These are phyloP conservation scores for Selenicereus undatus DNA, from an alignment of 148 eudicot species.

Conservation along the genomic window DNA sequence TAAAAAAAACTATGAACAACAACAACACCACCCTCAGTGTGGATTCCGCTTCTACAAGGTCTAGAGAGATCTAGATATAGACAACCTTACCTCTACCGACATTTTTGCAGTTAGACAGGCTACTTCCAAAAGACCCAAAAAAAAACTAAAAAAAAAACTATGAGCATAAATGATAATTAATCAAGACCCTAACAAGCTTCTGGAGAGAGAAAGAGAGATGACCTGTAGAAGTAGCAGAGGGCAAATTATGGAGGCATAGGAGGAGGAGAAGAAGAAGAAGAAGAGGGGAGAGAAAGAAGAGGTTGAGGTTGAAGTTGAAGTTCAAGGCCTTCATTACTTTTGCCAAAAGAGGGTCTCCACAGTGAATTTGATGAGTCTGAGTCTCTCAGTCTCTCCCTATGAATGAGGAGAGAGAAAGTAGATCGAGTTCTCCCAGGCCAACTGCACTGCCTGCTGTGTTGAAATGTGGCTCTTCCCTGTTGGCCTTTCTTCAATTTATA, in stretches of 20 bases:
- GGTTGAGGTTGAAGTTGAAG: slow-evolving; percentile 12
- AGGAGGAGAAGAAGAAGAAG: slow-evolving; percentile 6
- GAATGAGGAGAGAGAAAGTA: slow-evolving; percentile 13
- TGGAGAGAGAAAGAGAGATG: slow-evolving; percentile 4
- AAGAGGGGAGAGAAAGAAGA: slow-evolving; percentile 20
- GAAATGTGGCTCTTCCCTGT: slow-evolving; percentile 52
- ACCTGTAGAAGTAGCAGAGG: slow-evolving; percentile 33
- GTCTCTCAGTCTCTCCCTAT: background rate
- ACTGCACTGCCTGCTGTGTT: background rate
- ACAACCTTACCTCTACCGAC: too few relatives aligned
- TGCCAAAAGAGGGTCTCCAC: slow-evolving; percentile 1
- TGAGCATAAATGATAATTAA: background rate
- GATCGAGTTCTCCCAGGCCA: background rate
- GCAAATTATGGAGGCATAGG: slow-evolving; percentile 31
- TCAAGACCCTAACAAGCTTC: background rate
- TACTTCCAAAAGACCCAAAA: too few relatives aligned
- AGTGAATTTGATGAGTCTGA: background rate
- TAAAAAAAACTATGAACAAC: background rate
- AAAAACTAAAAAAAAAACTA: too few relatives aligned
- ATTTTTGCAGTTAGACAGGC: too few relatives aligned
- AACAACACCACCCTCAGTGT: too few relatives aligned
- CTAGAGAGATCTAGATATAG: too few relatives aligned
- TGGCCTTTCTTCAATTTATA: slow-evolving; percentile 41
- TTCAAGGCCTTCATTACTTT: slow-evolving; percentile 12
- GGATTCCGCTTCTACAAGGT: too few relatives aligned